Base-by-base conservation (phyloP, 139 green algal genomes). In the Pleodorina starrii region DNA sequence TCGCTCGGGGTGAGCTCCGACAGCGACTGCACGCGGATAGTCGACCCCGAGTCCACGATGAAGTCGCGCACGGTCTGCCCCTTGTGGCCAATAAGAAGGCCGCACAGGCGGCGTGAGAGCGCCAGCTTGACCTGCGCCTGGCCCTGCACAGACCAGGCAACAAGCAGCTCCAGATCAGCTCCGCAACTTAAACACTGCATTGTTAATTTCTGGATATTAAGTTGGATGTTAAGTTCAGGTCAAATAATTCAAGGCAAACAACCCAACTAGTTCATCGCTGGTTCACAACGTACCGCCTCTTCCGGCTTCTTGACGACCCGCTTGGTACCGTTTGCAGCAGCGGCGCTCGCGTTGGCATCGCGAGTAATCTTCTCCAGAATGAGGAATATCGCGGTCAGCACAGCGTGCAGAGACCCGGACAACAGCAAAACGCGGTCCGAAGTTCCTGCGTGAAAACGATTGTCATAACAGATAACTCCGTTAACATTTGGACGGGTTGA, bases 351-450 rank as follows among this genome's bases (percentile, higher is more conserved):
- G 63, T 68, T 85, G 2, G 27, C 43, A 69, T 92, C 89, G 21
- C 89, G 89, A 12, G 88, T 86, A 57, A 96, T 85, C 79, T 96
- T 96, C 88, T 95, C 94, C 51, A 96, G 86, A 29, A 96, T 94
- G 10, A 96, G 88, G 83, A 95, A 95, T 36, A 96, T 92, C 36
- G 93, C 92, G 4, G 94, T 96, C 71, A 96, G 89, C 63, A 96
- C 94, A 27, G 91, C 91, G 85, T 96, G 94, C 32, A 96, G 91
- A 16, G 93, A 91, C 40, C 94, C 94, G 12, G 86, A 91, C 40
- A 95, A 86, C 75, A 95, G 85, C n/a, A 99, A 84, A 36, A 99
- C 97, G 27, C 96, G 94, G 59, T 98, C 97, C 87, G 98, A 99
- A 6, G 97, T 99, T 44, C 97, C 96, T 96, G 94, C 69, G 63